Conservation (phyloP, 495 filamentous ascomycete genomes). For the Podospora appendiculata region DNA sequence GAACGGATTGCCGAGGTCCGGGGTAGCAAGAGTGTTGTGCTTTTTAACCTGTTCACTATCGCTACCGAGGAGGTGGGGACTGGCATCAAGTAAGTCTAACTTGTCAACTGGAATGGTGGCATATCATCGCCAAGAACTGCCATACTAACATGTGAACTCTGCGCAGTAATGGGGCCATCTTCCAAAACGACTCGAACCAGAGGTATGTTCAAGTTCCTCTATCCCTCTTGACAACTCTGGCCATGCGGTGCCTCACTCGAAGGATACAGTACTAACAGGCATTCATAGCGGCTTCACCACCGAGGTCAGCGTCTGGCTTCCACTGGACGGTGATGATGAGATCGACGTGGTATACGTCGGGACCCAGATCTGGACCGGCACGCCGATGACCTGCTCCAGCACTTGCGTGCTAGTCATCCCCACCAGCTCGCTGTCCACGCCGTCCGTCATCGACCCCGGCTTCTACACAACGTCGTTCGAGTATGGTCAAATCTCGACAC, state of each 20-base stretch:
- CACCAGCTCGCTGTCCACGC: conserved; percentile 2
- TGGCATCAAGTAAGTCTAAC: conserved; percentile 2
- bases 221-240: no score
- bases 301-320: conserved; percentile 17
- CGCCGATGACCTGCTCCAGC: conserved; percentile 2
- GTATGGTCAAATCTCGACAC: conserved; percentile 1
- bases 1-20: conserved; percentile 17
- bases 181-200: conserved; percentile 2
- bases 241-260: no score
- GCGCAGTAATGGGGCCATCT: not conserved
- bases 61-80: conserved; percentile 7
- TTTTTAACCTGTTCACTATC: conserved; percentile 17
- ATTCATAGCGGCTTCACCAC: conserved; percentile 9
- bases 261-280: no score
- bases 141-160: no score
- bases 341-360: conserved; percentile 10
- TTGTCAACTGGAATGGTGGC: no score
- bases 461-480: conserved; percentile 15
- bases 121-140: no score
- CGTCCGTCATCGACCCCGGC: conserved; percentile 1
- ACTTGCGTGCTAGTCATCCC: conserved; percentile 13
- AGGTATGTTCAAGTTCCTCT: not conserved
- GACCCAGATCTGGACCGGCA: conserved; percentile 3
- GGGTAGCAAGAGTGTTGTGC: conserved; percentile 11
- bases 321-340: conserved; percentile 7